Evolutionary conservation across 164 flowering plant genomes (phyloP), one percentile per base, ranked within the genome.

Genomic region (Chloranthus sessilifolius): DNA sequence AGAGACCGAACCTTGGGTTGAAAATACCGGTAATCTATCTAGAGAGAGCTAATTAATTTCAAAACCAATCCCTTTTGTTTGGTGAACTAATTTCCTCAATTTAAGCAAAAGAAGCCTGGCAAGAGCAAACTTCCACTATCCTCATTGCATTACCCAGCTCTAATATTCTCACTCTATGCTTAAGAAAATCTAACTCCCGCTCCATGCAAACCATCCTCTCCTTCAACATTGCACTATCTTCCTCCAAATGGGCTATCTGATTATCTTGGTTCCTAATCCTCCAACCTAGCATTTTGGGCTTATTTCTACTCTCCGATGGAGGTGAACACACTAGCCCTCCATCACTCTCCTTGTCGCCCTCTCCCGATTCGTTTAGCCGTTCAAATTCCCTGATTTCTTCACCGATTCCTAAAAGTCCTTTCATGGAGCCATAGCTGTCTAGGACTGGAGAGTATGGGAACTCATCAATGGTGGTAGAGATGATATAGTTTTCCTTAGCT

Each of bases 201-300:
- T 38, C 53, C 39, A 47, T 27, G 31, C 28, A 22, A 2, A 34
- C n/a, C 2, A 35, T 14, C 17, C 46, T 27, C 46, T 29, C 49
- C 58, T 33, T 33, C 22, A 43, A 5, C 50, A 33, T 24, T 50
- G 14, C 28, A 9, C 58, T 24, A 17, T 53, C 48, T 22, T 21
- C 49, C 39, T 53, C 49, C 19, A 54, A 33, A 30, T 43, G 48
- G n/a, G 58, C 50, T 10, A 42, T 29, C 11, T 30, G 58, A 21
- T 39, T 10, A 16, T 9, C 55, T 27, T 8, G 44, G 17, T 16
- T 6, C 24, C 31, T 51, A 12, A 37, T 51, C 34, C 33, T 16
- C 25, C 35, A 7, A 15, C 51, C 35, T n/a, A 47, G n/a, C 36
- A 29, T 20, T 12, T 5, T 16, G 19, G 36, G 16, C 35, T n/a